A percentile compares a stretch with the other conserved stretches of the same genome.
Evolutionary conservation across 495 filamentous ascomycete genomes (phyloP).

Genomic region (Penicillium herquei): DNA sequence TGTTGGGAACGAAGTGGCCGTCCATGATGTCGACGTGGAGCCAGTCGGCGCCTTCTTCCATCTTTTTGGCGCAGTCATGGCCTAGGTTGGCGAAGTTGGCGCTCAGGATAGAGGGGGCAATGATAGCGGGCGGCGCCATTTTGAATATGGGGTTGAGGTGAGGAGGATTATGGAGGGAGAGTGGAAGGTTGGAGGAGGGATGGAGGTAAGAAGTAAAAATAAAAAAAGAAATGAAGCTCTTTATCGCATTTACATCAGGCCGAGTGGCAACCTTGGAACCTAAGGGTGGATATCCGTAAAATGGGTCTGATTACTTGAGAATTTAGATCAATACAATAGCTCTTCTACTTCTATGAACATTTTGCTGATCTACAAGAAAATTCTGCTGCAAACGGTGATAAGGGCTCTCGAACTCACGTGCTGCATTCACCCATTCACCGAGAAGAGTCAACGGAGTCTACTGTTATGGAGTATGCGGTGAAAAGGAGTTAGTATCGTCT

Average conservation of each 20-base stretch:
- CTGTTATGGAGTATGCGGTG: neutral
- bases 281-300: constrained; percentile 24
- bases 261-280: constrained; percentile 19
- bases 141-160: neutral
- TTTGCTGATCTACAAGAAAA: neutral
- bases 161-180: constrained; percentile 2
- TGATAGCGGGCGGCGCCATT: constrained; percentile 89
- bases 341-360: neutral
- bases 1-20: constrained; percentile 95
- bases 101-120: constrained; percentile 94
- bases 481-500: constrained; percentile 5
- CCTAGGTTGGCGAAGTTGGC: constrained; percentile 91
- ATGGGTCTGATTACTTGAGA: constrained; percentile 1
- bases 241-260: constrained; percentile 22
- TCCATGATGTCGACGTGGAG: constrained; percentile 85
- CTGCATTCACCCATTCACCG: constrained; percentile 8
- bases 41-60: constrained; percentile 82
- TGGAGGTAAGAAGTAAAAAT: constrained; percentile 1
- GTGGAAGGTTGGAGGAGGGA: constrained; percentile 2
- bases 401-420: constrained; percentile 29
- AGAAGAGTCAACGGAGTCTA: constrained; percentile 3
- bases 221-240: constrained; percentile 1
- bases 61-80: constrained; percentile 77
- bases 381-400: constrained; percentile 22
- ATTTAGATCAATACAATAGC: neutral